Evolutionary conservation across 768 basidiomycete genomes (phyloP), one percentile per base, ranked within the genome.

Genomic region (Collybia mongolica): DNA sequence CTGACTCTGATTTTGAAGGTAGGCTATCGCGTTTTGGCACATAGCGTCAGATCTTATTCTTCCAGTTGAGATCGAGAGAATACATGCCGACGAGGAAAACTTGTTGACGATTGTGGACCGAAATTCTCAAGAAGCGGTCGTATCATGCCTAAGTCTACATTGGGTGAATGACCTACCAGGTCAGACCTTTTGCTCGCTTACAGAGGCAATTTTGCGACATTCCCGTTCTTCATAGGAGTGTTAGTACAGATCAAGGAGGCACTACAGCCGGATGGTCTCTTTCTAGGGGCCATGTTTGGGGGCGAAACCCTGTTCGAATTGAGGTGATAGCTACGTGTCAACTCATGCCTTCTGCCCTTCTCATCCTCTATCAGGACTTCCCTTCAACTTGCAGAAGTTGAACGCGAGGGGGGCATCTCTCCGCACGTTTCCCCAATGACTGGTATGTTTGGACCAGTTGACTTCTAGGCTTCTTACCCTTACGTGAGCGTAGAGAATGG

Each of bases 131-230:
- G 96, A 98, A 61, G 93, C 90, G 15, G 82, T 98, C 40, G 84
- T 97, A 20, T 95, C 93, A 11, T 95, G 92, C 63, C 77, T 97
- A 3, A 88, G 86, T 58, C 75, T 98, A 38, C 97, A 99, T 55
- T 99, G 97, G 97, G 83, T 97, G 11, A 98, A 98, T 59, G 97
- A 99, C 70, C 79, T 99, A 5, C 96, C 94, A 53, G 93, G 95
- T 91, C 26, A 22, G 76, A 59, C 41, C 24, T 32, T 39, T 24
- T 11, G 22, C 18, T 43, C 36, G 18, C 45, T 37, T 43, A 37
- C 48, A 18, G 40, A 24, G 6, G 28, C 15, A 24, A 19, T 9
- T 37, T 37, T 49, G 23, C 39, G 29, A 49, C 28, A 40, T 42
- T 41, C 44, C 24, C 18, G 48, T 51, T 14, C 39, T 44, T 43